Base-by-base conservation (phyloP, 176 grass and related monocot genomes). In the Bolboschoenus planiculmis region DNA sequence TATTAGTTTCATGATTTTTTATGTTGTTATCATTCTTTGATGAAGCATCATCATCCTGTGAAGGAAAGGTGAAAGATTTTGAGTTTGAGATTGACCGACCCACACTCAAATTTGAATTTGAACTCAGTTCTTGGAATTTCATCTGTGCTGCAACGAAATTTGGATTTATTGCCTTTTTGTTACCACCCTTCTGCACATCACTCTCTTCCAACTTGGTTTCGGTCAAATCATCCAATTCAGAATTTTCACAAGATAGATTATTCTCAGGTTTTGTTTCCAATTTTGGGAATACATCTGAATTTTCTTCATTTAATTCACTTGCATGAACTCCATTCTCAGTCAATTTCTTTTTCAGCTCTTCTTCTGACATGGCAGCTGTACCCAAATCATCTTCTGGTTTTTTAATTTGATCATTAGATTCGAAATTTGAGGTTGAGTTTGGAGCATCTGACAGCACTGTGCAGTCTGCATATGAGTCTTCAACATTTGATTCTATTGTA, bases 111-210 rank as follows among this genome's bases (percentile, higher is more conserved):
- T 85, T 70, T 35, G 75, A 86, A 87, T 67, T 94, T 43, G 56
- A 86, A 83, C 87, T 91, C 80, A 93, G 70, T 85, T 93, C 90
- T 91, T 95, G 87, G 80, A 99, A 93, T 80, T 95, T 99, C 64
- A 93, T 78, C 80, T 99, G 92, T 55, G 92, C 92, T 86, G 92
- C 91, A 89, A 91, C 87, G 88, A 93, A 99, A 35, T 92, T 90
- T 64, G 96, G 89, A 86, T 95, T 99, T 75, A 86, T 21, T 29
- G 61, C 71, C 86, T 99, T 86, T 79, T 93, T 70, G 44, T 36
- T 30, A 82, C 63, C 48, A 63, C 44, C 4, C 65, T 95, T 85
- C 88, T 91, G 60, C 16, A 81, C 79, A 89, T 93, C 71, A 78
- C 84, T 62, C 82, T 90, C 70, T 43, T 84, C 76, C 70, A 93